Conservation (phyloP, 2,329 filamentous ascomycete genomes). For the Beauveria australis region DNA sequence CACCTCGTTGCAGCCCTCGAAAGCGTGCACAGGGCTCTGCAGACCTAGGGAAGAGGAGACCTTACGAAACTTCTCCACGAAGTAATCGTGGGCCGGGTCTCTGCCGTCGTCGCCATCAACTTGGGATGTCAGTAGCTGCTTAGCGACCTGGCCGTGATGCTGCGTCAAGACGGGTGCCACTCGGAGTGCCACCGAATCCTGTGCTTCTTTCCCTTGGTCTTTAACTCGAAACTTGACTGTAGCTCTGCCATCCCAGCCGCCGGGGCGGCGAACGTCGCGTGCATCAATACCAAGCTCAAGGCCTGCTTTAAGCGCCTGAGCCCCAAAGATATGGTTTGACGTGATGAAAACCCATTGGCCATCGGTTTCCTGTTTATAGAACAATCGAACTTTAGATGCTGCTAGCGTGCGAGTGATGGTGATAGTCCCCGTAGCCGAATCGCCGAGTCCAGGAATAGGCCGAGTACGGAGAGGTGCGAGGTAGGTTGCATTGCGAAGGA, state of each 20-base stretch:
- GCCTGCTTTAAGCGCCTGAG: conserved; percentile 15
- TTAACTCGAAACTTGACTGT: neutral
- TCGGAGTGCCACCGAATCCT: neutral
- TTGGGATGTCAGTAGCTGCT: no score
- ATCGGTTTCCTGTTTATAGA: neutral
- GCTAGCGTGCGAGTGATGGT: no score
- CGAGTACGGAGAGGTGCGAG: no score
- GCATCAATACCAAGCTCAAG: conserved; percentile 27
- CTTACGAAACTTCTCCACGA: accelerated
- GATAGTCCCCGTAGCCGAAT: no score
- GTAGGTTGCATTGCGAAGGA: no score
- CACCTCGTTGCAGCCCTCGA: no score
- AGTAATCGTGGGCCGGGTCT: no score
- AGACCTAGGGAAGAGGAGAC: no score
- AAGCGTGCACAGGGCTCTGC: no score
- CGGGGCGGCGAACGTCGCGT: conserved; percentile 19
- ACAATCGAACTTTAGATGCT: no score
- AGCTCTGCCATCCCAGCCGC: conserved; percentile 21
- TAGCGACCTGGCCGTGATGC: neutral
- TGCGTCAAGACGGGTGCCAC: neutral
- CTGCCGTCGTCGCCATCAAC: neutral
- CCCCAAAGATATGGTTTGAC: conserved; percentile 18
- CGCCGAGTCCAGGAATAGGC: no score
- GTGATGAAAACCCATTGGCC: conserved; percentile 19
- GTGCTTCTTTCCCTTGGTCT: neutral